Evolutionary conservation across 192 early-diverging fungal genomes (phyloP).

Genomic region (Phlyctochytrium arcticum): DNA sequence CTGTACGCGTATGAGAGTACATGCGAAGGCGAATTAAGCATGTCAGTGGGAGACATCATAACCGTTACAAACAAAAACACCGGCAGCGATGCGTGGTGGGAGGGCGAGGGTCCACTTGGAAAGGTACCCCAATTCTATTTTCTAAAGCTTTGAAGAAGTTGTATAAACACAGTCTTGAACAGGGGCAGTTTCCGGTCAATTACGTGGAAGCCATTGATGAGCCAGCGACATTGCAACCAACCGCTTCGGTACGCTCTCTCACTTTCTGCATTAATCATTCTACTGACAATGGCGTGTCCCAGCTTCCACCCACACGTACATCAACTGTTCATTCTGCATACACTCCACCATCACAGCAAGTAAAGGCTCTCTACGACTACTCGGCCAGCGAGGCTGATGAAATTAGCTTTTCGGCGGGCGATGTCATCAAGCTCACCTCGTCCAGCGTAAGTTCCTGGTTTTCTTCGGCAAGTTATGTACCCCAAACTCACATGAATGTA

Average conservation of each 20-base stretch:
- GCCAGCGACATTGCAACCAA: too few species aligned
- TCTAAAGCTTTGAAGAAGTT: neutral
- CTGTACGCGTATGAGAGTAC: constrained; percentile 85
- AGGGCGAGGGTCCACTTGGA: constrained; percentile 56
- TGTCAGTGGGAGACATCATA: constrained; percentile 53
- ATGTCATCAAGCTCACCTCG: constrained; percentile 79
- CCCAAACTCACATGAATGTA: neutral
- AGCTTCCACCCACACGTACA: too few species aligned
- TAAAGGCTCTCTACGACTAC: constrained; percentile 90
- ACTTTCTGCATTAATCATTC: too few species aligned
- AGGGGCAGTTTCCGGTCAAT: constrained; percentile 91
- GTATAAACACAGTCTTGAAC: too few species aligned
- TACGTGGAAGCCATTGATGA: constrained; percentile 64
- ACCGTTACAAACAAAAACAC: constrained; percentile 36
- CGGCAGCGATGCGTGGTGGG: constrained; percentile 88
- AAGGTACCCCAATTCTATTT: constrained; percentile 11
- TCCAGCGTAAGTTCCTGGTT: constrained; percentile 3
- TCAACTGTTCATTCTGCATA: too few species aligned
- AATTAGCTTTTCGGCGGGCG: constrained; percentile 84
- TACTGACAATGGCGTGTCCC: too few species aligned
- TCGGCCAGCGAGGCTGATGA: constrained; percentile 76
- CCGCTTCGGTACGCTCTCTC: too few species aligned
- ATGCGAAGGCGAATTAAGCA: constrained; percentile 84
- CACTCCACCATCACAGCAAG: too few species aligned
- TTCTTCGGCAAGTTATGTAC: neutral